These are phyloP conservation scores for Aureobasidium sp. DNA, from an alignment of 2,329 filamentous ascomycete species.

Conservation along the genomic window DNA sequence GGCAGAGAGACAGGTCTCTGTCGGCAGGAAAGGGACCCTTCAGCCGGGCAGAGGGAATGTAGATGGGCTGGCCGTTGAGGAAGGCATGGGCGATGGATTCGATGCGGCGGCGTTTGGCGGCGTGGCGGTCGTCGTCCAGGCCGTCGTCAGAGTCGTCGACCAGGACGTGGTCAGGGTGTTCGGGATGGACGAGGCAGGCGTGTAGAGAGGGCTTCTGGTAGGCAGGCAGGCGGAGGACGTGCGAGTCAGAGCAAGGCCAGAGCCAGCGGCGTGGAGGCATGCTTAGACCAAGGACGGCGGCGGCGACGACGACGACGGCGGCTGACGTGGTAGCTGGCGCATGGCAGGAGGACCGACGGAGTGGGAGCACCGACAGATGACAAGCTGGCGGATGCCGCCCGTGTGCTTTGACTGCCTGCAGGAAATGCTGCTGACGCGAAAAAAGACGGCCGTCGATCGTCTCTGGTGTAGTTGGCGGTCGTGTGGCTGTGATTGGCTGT, in stretches of 20 bases:
- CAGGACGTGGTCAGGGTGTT: constrained; percentile 35
- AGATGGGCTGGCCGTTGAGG: constrained; percentile 46
- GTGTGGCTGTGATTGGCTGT: neutral
- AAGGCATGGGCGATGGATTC: constrained; percentile 52
- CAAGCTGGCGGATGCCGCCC: neutral
- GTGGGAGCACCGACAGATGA: neutral
- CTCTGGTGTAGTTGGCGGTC: neutral
- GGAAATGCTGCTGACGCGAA: neutral
- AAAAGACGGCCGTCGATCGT: neutral
- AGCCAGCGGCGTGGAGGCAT: constrained; percentile 12
- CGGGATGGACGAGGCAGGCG: neutral
- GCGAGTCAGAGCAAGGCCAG: constrained; percentile 14
- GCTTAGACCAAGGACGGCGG: neutral
- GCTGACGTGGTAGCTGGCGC: neutral
- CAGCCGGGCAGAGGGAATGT: constrained; percentile 52
- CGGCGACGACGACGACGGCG: neutral
- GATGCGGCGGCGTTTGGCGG: constrained; percentile 46
- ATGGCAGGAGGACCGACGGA: neutral
- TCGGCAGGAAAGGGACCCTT: constrained; percentile 48
- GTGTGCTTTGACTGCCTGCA: neutral
- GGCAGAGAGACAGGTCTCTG: neutral
- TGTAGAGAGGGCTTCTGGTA: constrained; percentile 2
- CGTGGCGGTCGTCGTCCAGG: constrained; percentile 38
- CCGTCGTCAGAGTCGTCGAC: constrained; percentile 52
- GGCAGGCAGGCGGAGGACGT: constrained; percentile 6